phyloP scores from a whole-genome alignment of 2,329 filamentous ascomycete genomes.

The Paraphoma sp. region DNA sequence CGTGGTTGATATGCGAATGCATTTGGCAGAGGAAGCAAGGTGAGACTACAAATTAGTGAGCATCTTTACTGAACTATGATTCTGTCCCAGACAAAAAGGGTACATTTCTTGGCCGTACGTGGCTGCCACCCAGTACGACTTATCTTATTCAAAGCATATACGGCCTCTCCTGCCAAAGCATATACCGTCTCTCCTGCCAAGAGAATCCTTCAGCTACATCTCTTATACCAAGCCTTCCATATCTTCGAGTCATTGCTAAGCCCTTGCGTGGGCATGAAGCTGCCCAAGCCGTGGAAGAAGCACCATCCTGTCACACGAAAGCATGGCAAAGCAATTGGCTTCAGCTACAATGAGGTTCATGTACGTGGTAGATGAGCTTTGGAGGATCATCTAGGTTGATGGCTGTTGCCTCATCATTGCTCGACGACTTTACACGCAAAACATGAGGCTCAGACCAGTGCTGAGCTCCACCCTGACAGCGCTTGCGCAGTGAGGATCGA shows the following conservation, averaged over 20 bases:
- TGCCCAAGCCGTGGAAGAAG: not conserved
- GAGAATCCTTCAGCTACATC: not conserved
- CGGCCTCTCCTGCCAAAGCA: conserved; percentile 1
- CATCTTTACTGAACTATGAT: too few species aligned
- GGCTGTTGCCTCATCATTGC: too few species aligned
- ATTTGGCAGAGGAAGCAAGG: too few species aligned
- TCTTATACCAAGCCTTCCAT: not conserved
- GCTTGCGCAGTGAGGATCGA: conserved; percentile 7
- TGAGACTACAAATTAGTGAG: too few species aligned
- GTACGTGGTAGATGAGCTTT: not conserved
- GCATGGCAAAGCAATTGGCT: not conserved
- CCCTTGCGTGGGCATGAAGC: not conserved
- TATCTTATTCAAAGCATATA: not conserved
- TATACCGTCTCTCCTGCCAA: conserved; percentile 1
- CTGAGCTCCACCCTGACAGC: not conserved
- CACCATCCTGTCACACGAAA: not conserved
- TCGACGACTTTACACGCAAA: not conserved
- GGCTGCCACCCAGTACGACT: not conserved
- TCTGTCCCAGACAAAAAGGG: not conserved
- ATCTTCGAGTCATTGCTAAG: not conserved
- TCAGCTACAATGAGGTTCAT: not conserved
- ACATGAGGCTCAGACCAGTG: not conserved
- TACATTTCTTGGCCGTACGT: not conserved
- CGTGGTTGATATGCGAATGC: too few species aligned
- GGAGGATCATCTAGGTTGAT: not conserved